Conservation (phyloP, 495 filamentous ascomycete species). For the Daldinia concentrica region DNA sequence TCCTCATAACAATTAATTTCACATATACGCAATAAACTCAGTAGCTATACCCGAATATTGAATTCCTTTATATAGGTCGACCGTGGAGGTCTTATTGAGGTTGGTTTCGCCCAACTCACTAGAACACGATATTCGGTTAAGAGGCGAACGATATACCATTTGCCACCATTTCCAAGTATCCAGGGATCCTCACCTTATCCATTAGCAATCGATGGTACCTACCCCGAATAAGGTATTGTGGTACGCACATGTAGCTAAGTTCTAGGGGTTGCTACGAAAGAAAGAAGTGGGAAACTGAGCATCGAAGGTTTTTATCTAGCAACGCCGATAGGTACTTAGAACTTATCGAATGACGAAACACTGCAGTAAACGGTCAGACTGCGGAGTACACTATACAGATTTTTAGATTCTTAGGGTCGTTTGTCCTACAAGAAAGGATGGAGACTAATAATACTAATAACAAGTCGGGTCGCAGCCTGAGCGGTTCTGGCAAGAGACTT, state of each 20-base stretch:
- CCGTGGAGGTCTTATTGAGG: not conserved
- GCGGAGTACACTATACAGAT: constrained; percentile 25
- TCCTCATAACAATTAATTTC: constrained; percentile 12
- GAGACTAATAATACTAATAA: constrained; percentile 22
- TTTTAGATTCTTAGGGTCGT: not conserved
- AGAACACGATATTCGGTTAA: constrained; percentile 4
- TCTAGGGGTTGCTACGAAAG: not conserved
- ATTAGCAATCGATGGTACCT: not conserved
- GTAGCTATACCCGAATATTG: not conserved
- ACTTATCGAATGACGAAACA: constrained; percentile 34
- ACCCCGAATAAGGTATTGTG: not conserved
- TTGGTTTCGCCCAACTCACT: constrained; percentile 15
- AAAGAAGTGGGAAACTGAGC: not conserved
- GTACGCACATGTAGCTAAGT: constrained; percentile 9
- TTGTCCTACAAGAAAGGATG: not conserved
- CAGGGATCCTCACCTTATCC: not conserved
- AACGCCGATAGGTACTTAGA: constrained; percentile 13
- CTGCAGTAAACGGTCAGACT: constrained; percentile 5
- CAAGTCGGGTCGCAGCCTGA: constrained; percentile 23
- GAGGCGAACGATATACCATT: constrained; percentile 23
- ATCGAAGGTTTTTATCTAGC: constrained; percentile 7
- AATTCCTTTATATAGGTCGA: not conserved
- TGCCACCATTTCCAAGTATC: constrained; percentile 24
- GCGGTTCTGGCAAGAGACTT: constrained; percentile 35
- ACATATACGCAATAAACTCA: not conserved